phyloP scores from a whole-genome alignment of 2,329 filamentous ascomycete genomes.

The Colletotrichum euphorbiae region DNA sequence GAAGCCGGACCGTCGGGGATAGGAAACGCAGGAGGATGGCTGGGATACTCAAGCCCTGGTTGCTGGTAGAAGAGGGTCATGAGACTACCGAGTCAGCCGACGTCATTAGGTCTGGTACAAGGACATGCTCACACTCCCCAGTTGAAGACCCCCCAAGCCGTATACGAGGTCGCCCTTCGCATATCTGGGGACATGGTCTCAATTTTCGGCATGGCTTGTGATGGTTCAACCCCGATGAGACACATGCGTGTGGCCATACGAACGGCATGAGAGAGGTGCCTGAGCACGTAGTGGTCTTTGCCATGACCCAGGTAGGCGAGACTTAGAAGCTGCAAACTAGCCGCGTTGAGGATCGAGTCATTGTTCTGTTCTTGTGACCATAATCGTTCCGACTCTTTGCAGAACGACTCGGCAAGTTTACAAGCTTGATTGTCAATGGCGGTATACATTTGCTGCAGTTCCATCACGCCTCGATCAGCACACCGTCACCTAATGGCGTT shows the following conservation, averaged over 20 bases:
- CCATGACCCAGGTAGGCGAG: constrained; percentile 50
- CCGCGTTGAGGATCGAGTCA: constrained; percentile 44
- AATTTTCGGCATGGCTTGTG: background rate
- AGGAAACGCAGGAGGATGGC: constrained; percentile 37
- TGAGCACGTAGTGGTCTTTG: constrained; percentile 49
- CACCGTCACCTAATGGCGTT: background rate
- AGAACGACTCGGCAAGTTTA: constrained; percentile 42
- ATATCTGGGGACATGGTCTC: constrained; percentile 40
- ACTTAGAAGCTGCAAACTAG: constrained; percentile 49
- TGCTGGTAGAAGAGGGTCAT: constrained; percentile 49
- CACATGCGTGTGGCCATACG: constrained; percentile 47
- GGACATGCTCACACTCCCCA: constrained; percentile 50
- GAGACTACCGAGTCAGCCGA: constrained; percentile 42
- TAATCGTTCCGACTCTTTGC: constrained; percentile 44
- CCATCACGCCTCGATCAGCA: background rate
- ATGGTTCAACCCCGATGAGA: constrained; percentile 44
- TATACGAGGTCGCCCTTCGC: constrained; percentile 32
- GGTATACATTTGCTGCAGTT: constrained; percentile 50
- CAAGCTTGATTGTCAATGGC: constrained; percentile 44
- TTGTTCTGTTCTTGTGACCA: constrained; percentile 42
- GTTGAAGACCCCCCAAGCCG: constrained; percentile 51
- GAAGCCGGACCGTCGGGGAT: constrained; percentile 38
- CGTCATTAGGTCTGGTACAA: background rate
- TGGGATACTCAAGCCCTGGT: constrained; percentile 43
- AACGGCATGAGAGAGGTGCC: constrained; percentile 46